Base-by-base conservation (phyloP, 306 rosid species). In the Gleditsia sinensis region DNA sequence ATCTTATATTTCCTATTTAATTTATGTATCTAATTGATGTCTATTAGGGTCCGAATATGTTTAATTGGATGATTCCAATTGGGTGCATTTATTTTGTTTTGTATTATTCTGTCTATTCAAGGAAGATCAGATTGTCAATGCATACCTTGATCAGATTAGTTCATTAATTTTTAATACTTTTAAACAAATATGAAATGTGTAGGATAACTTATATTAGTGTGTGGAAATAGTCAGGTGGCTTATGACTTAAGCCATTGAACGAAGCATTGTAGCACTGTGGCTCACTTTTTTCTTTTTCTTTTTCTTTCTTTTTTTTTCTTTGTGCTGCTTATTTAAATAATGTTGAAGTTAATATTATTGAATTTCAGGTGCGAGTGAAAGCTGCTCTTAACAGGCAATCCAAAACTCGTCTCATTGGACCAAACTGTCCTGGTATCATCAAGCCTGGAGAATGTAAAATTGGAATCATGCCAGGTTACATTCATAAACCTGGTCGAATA, bases 391-490 rank as follows among this genome's bases (percentile, higher is more conserved):
- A 95, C 85, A 82, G 60, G 51, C 98, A 95, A 81, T 84, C 96
- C 13, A 95, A 87, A 77, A 95, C 99, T 57, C 86, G 99, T 24
- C 67, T 95, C 85, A 92, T 95, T 60, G 99, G 99, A 49, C 98
- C 99, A 53, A 95, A 95, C 81, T 95, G 99, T 87, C 99, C 99
- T 70, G 99, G 99, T 62, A 88, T 95, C 78, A 95, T 95, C 88
- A 95, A 95, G 92, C 99, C 99, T 8, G 99, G 99, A 75, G 99
- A 95, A 85, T 95, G 99, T 75, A 95, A 95, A 95, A 95, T 95
- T 10, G 99, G 99, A 83, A 95, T 95, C 81, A 92, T 95, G 99
- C 99, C 99, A 0, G 98, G 99, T 13, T 95, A 95, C 84, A 95
- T 95, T 74, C 99, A 95, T 53, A 95, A 95, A 68, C 99, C 99